Conservation (phyloP, 345 rosid genomes). For the Lenwebbia sp. region DNA sequence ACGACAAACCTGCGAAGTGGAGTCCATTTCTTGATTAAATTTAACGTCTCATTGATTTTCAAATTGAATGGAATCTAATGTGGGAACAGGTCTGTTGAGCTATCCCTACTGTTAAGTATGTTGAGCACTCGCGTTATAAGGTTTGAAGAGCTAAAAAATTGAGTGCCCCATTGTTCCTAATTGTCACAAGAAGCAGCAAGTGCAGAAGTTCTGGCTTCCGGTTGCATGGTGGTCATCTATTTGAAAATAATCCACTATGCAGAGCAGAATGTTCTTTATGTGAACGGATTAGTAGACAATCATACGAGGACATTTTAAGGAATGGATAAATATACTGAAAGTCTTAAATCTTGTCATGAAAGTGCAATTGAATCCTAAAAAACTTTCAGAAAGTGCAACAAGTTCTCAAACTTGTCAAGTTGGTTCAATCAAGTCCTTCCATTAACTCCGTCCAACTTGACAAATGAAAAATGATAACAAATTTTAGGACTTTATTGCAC, state of each 20-base stretch:
- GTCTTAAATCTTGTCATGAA: no score
- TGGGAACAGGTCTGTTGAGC: not conserved
- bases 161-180: not conserved
- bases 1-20: not conserved
- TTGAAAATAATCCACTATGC: not conserved
- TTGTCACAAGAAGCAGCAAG: not conserved
- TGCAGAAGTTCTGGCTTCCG: not conserved
- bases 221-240: not conserved
- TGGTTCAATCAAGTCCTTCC: no score
- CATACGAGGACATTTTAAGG: not conserved
- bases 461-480: no score
- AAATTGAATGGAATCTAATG: not conserved
- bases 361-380: no score
- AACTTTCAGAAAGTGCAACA: no score
- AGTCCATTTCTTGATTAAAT: not conserved
- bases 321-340: no score
- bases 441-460: no score
- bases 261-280: not conserved
- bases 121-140: not conserved
- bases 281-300: not conserved
- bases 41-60: not conserved
- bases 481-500: no score
- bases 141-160: not conserved
- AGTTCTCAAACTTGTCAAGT: no score
- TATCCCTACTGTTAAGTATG: not conserved